A percentile compares a stretch with the other conserved stretches of the same genome.
phyloP scores from a whole-genome alignment of 176 grass and related monocot genomes.

The Eleusine coracana region DNA sequence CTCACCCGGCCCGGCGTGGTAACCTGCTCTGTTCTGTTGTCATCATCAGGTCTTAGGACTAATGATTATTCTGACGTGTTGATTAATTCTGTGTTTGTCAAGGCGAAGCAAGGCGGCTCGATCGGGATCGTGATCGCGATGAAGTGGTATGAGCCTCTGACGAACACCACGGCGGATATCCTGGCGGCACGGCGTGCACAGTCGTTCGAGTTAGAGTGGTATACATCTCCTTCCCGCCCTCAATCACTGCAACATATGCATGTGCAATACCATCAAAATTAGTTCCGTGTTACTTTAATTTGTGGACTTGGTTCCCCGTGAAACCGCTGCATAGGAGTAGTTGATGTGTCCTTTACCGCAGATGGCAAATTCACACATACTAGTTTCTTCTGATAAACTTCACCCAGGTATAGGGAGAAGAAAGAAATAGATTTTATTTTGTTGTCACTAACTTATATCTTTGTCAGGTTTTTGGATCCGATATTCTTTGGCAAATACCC shows the following conservation, averaged over 20 bases:
- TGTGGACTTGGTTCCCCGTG: too few species aligned
- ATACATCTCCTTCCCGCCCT: not conserved
- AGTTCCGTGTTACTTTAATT: too few species aligned
- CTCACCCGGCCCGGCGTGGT: too few species aligned
- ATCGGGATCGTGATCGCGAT: constrained; percentile 49
- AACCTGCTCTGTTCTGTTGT: not conserved
- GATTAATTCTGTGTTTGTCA: not conserved
- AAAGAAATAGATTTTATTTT: not conserved
- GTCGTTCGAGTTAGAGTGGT: constrained; percentile 44
- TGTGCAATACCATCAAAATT: too few species aligned
- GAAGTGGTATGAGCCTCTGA: constrained; percentile 58
- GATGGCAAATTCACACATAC: too few species aligned
- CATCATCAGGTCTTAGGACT: not conserved
- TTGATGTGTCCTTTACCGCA: too few species aligned
- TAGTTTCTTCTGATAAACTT: too few species aligned
- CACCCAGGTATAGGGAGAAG: too few species aligned
- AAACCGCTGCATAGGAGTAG: too few species aligned
- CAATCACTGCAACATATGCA: too few species aligned
- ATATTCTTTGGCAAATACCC: constrained; percentile 65
- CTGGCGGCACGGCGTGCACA: constrained; percentile 42
- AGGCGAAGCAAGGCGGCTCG: constrained; percentile 60
- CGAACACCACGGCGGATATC: constrained; percentile 50
- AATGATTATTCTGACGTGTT: not conserved
- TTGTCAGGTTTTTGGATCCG: constrained; percentile 65
- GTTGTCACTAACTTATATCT: not conserved